Evolutionary conservation across 352 stramenopile genomes (phyloP).

Genomic region (Blastocystis sp.): DNA sequence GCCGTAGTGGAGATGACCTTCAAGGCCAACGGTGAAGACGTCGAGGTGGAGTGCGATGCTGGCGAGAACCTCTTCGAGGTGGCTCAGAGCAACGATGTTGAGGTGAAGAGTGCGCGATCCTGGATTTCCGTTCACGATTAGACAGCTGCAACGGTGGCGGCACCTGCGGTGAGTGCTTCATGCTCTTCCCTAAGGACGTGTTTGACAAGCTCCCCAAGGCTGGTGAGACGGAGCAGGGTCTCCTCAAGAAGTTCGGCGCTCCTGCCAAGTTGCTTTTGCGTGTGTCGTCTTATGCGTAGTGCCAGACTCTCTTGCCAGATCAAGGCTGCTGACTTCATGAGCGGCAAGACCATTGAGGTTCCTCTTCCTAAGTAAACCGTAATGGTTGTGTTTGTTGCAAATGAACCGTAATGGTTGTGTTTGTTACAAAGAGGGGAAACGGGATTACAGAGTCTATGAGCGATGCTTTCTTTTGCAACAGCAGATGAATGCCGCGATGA

Average conservation of each 20-base stretch:
- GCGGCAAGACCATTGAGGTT: conserved; percentile 62
- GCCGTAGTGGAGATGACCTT: conserved; percentile 69
- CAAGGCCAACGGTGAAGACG: conserved; percentile 63
- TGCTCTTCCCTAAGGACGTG: conserved; percentile 66
- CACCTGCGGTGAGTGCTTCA: conserved; percentile 56
- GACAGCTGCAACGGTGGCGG: conserved; percentile 60
- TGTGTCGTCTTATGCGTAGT: conserved; percentile 3
- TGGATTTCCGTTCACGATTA: neutral
- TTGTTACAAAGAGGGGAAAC: conserved; percentile 25
- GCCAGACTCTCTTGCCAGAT: conserved; percentile 60
- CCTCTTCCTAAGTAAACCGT: neutral
- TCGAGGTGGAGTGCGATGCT: conserved; percentile 63
- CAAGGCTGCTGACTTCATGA: conserved; percentile 39
- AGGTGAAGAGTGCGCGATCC: conserved; percentile 48
- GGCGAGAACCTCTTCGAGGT: conserved; percentile 59
- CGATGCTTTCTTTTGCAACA: conserved; percentile 42
- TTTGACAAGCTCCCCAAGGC: conserved; percentile 71
- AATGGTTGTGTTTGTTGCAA: conserved; percentile 43
- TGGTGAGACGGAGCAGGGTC: conserved; percentile 53
- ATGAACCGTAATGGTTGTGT: neutral
- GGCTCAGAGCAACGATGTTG: conserved; percentile 69
- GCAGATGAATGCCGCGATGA: conserved; percentile 13
- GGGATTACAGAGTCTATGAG: neutral
- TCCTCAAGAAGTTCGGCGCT: conserved; percentile 65
- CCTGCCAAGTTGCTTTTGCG: neutral